A percentile compares a stretch with the other conserved stretches of the same genome.
These are phyloP conservation scores for Comarum palustre DNA, from an alignment of 306 rosid genomes.

Conservation along the genomic window DNA sequence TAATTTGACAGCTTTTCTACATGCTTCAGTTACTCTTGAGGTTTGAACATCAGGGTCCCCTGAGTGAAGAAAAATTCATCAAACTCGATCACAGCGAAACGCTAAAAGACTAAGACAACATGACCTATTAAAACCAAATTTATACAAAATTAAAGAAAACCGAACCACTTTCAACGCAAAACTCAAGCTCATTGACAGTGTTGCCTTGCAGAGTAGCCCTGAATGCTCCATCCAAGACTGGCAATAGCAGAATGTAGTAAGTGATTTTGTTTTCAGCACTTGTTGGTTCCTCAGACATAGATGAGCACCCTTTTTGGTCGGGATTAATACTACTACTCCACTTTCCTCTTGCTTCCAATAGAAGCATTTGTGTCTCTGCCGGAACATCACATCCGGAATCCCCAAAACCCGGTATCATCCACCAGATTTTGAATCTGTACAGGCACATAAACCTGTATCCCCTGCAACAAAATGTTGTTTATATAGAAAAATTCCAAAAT, in stretches of 20 bases:
- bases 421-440: conserved; percentile 66
- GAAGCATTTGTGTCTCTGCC: conserved; percentile 67
- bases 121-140: background rate
- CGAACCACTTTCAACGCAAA: conserved; percentile 72
- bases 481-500: too few species aligned
- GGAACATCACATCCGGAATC: conserved; percentile 56
- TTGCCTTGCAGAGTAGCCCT: conserved; percentile 65
- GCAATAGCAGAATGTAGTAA: conserved; percentile 57
- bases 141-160: background rate
- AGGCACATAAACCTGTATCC: conserved; percentile 51
- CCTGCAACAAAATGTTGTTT: conserved; percentile 30
- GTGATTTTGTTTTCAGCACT: conserved; percentile 12
- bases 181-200: conserved; percentile 46
- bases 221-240: conserved; percentile 67
- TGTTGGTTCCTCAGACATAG: conserved; percentile 18
- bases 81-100: too few species aligned
- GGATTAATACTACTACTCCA: conserved; percentile 1
- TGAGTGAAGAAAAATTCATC: too few species aligned
- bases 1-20: too few species aligned
- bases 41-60: conserved; percentile 61
- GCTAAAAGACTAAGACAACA: background rate
- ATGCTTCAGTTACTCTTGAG: conserved; percentile 44
- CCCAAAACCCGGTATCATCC: conserved; percentile 74
- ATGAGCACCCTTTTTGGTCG: conserved; percentile 29
- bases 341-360: conserved; percentile 52